phyloP scores from a whole-genome alignment of 1,284 basidiomycete species.

The Microstroma glucosiphilum region DNA sequence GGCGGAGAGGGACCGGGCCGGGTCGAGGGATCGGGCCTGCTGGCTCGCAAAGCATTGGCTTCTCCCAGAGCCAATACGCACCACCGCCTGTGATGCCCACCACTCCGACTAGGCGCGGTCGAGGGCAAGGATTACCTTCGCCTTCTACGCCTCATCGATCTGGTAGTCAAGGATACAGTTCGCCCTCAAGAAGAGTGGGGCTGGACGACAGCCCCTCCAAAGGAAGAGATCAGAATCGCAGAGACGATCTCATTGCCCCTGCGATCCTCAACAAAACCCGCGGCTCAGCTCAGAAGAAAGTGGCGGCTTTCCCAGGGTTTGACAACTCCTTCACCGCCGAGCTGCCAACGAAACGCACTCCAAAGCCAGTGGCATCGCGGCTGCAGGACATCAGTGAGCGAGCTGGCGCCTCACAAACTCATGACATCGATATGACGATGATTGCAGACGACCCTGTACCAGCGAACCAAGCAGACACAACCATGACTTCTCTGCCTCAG shows the following conservation, averaged over 20 bases:
- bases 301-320: background rate
- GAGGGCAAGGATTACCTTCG: background rate
- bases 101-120: background rate
- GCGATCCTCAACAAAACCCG: too few species aligned
- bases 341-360: background rate
- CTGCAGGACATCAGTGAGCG: too few species aligned
- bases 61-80: background rate
- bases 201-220: background rate
- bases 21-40: background rate
- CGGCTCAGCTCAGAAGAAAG: background rate
- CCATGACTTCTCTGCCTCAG: too few species aligned
- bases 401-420: too few species aligned
- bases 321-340: conserved; percentile 3
- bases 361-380: too few species aligned
- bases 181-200: background rate
- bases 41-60: background rate
- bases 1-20: background rate
- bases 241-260: background rate
- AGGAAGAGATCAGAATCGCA: background rate
- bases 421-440: too few species aligned
- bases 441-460: too few species aligned
- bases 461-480: background rate
- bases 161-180: background rate
- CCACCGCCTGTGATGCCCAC: conserved; percentile 4
- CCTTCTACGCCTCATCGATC: background rate